Evolutionary conservation across 306 rosid species (phyloP).

Genomic region (Prunus persica): Prunus_persica_NCBIv2 NC_034015.1:14006001-14006500

Average conservation of each 20-base stretch:
- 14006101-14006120: neutral
- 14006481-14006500: too few species aligned
- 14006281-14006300: neutral
- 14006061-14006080: too few species aligned
- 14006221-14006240: neutral
- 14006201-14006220: neutral
- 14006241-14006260: neutral
- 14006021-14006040: too few species aligned
- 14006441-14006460: neutral
- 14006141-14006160: neutral
- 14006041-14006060: too few species aligned
- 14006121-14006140: neutral
- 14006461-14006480: neutral
- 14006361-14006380: neutral
- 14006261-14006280: neutral
- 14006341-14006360: neutral
- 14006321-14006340: neutral
- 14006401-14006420: neutral
- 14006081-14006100: neutral
- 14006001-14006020: too few species aligned
- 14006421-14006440: neutral
- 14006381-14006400: neutral
- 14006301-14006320: conserved; percentile 4
- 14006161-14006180: neutral
- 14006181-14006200: neutral